These are phyloP conservation scores for Paecilomyces fulvus DNA, from an alignment of 2,329 filamentous ascomycete species.

Conservation along the genomic window DNA sequence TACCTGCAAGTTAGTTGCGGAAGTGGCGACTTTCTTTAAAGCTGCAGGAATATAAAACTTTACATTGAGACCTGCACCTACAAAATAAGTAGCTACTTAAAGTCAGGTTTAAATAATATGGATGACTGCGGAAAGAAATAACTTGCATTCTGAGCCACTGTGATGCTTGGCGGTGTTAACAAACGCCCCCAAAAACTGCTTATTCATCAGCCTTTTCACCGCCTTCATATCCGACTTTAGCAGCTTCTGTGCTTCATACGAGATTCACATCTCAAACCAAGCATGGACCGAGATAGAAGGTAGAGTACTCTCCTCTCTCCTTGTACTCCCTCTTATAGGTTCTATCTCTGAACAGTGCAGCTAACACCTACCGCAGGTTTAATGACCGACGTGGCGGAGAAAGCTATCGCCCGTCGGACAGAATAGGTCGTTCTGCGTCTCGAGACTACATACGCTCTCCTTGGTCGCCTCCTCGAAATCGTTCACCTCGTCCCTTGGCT, in stretches of 20 bases:
- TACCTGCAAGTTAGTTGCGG: too few relatives aligned
- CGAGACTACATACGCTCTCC: constrained; percentile 27
- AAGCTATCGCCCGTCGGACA: constrained; percentile 33
- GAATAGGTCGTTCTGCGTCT: constrained; percentile 24
- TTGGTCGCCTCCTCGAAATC: constrained; percentile 29
- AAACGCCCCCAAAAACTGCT: neutral
- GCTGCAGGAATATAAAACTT: too few relatives aligned
- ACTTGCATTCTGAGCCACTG: too few relatives aligned
- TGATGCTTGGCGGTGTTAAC: too few relatives aligned
- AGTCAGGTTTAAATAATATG: too few relatives aligned
- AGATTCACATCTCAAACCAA: neutral
- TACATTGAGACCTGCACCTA: too few relatives aligned
- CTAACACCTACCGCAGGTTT: constrained; percentile 19
- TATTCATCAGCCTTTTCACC: neutral
- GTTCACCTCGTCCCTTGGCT: constrained; percentile 28
- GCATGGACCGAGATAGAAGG: constrained; percentile 34
- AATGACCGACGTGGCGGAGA: constrained; percentile 36
- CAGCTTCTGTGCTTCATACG: neutral
- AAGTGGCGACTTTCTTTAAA: too few relatives aligned
- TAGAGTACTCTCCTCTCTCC: constrained; percentile 13
- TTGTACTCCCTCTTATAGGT: neutral
- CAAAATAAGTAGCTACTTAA: too few relatives aligned
- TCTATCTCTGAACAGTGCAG: neutral
- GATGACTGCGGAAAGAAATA: too few relatives aligned
- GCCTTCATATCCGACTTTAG: neutral